Evolutionary conservation across 2,329 filamentous ascomycete species (phyloP).

Genomic region (Hawksworthiomyces lignivorus): DNA sequence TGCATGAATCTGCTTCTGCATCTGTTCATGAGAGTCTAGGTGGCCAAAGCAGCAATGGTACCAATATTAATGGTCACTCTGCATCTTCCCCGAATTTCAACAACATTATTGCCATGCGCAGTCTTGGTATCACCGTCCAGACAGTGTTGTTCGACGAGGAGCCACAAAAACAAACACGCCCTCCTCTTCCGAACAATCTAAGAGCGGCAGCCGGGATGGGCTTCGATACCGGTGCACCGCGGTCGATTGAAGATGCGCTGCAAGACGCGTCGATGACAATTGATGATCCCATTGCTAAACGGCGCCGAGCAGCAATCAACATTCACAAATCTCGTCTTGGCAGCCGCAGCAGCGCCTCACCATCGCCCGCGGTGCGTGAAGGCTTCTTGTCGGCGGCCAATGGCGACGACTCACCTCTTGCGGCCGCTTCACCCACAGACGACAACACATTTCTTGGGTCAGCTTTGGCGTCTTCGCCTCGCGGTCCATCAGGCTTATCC

Average conservation of each 20-base stretch:
- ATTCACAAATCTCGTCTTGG: constrained; percentile 39
- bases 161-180: constrained; percentile 37
- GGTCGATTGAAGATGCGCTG: constrained; percentile 84
- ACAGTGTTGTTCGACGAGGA: constrained; percentile 89
- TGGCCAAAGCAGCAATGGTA: constrained; percentile 21
- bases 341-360: constrained; percentile 28
- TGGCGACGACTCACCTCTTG: constrained; percentile 19
- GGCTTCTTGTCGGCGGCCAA: constrained; percentile 19
- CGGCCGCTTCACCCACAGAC: constrained; percentile 19
- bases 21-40: constrained; percentile 8
- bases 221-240: constrained; percentile 23
- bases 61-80: not conserved
- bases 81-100: constrained; percentile 43
- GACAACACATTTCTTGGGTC: constrained; percentile 12
- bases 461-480: constrained; percentile 29
- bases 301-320: constrained; percentile 44
- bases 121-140: constrained; percentile 70
- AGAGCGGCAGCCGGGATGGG: constrained; percentile 30
- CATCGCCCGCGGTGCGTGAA: constrained; percentile 22
- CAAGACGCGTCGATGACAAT: constrained; percentile 88
- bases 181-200: constrained; percentile 15
- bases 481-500: constrained; percentile 19
- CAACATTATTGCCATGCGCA: constrained; percentile 65
- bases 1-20: constrained; percentile 36
- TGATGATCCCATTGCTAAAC: constrained; percentile 55